Evolutionary conservation across 192 early-diverging fungal genomes (phyloP).

Genomic region (Podila horticola): DNA sequence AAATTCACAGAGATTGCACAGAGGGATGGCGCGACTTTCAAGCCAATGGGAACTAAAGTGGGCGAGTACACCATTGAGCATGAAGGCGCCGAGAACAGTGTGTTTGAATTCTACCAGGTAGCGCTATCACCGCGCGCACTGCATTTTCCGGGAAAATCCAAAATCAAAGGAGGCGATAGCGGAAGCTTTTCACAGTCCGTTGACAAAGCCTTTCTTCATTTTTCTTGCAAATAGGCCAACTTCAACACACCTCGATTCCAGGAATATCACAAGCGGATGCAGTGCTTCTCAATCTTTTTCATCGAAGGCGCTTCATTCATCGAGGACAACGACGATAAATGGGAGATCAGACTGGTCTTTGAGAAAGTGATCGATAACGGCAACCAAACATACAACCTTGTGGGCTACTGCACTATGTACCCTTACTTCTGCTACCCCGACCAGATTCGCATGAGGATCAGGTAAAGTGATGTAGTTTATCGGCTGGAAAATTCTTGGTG

Average conservation of each 20-base stretch:
- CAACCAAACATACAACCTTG: slow-evolving; percentile 69
- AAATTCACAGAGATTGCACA: slow-evolving; percentile 73
- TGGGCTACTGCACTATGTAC: slow-evolving; percentile 89
- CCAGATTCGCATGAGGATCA: slow-evolving; percentile 83
- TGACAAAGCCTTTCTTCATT: background rate
- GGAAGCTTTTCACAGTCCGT: background rate
- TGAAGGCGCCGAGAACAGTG: slow-evolving; percentile 43
- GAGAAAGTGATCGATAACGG: slow-evolving; percentile 59
- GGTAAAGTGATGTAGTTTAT: slow-evolving; percentile 52
- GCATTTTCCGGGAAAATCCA: background rate
- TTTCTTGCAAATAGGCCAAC: slow-evolving; percentile 44
- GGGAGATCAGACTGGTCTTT: slow-evolving; percentile 79
- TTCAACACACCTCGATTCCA: slow-evolving; percentile 76
- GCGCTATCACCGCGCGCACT: background rate
- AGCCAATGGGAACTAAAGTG: slow-evolving; percentile 82
- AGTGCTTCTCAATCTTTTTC: slow-evolving; percentile 82
- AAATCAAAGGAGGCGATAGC: background rate
- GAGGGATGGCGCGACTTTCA: slow-evolving; percentile 71
- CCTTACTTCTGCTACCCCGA: slow-evolving; percentile 89
- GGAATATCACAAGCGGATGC: slow-evolving; percentile 83
- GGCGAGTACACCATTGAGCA: slow-evolving; percentile 70
- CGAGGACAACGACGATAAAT: slow-evolving; percentile 83
- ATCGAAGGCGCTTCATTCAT: slow-evolving; percentile 93
- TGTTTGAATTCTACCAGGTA: slow-evolving; percentile 81
- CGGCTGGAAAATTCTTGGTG: background rate